Evolutionary conservation across 495 filamentous ascomycete genomes (phyloP), one percentile per base, ranked within the genome.

Genomic region (Talaromyces borbonicus): DNA sequence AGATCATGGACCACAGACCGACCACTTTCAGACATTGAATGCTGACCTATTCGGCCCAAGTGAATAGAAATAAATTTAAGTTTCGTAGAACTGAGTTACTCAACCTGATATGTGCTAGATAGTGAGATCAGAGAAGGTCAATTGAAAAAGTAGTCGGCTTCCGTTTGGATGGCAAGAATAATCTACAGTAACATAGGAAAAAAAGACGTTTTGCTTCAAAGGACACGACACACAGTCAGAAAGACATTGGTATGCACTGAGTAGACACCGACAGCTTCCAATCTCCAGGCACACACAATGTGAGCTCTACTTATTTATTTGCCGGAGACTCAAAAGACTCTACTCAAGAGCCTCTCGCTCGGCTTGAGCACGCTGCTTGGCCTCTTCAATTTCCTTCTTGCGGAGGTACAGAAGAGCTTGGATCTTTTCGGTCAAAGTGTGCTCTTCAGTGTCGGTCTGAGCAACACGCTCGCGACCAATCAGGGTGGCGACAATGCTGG

Each of bases 391-490:
- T 66, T 75, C 77, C 58, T 76, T 72, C 65, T 71, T 69, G 61
- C 81, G 72, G 24, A 72, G 58, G 53, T 78, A 71, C 44, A 79
- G 62, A 43, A 84, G 69, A 7, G 78, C 72, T 54, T 71, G 72
- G 59, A 94, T 67, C 58, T 85, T 79, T 53, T 81, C 74, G n/a
- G 70, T 56, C 56, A 72, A 61, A 50, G 50, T 69, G 66, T 72
- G 68, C 62, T 65, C 62, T 14, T 54, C 29, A 46, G 56, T 51
- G 39, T 80, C 54, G 31, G 63, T 66, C 48, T 83, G 76, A 43
- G 78, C 79, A 57, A 98, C 84, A 62, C 90, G 81, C 54, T 90
- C 85, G 48, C 92, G 77, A 29, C 87, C 90, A 53, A 97, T 74
- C 56, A 98, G 72, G 51, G 78, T 90, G 49, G 87, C 69, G n/a